Evolutionary conservation across 257 asterid species (phyloP).

Genomic region (Striga asiatica): DNA sequence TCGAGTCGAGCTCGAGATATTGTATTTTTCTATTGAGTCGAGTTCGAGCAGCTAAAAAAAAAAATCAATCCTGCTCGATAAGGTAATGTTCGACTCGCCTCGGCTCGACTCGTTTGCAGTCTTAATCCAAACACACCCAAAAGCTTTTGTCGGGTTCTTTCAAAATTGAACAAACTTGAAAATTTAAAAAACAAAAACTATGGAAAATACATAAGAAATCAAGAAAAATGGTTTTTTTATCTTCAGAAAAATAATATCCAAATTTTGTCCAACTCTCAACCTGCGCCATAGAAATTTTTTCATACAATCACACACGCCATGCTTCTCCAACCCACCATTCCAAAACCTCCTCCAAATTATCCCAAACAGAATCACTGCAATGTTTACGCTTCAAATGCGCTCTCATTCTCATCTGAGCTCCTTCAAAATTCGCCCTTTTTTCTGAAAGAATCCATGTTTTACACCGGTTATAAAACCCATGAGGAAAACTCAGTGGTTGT

Average conservation of each 20-base stretch:
- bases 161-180: neutral
- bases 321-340: slow-evolving; percentile 57
- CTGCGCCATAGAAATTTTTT: slow-evolving; percentile 26
- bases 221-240: too few species aligned
- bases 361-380: slow-evolving; percentile 16
- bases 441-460: slow-evolving; percentile 23
- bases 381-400: slow-evolving; percentile 21
- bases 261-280: too few species aligned
- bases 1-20: too few species aligned
- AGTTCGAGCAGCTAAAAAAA: too few species aligned
- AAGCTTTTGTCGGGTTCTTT: neutral
- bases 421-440: slow-evolving; percentile 24
- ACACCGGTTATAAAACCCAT: slow-evolving; percentile 16
- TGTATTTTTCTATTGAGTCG: too few species aligned
- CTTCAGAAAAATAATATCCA: too few species aligned
- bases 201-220: too few species aligned
- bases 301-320: slow-evolving; percentile 25
- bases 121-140: too few species aligned
- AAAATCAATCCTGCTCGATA: too few species aligned
- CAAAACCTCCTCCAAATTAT: slow-evolving; percentile 25
- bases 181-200: neutral
- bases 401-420: slow-evolving; percentile 41
- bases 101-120: too few species aligned
- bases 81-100: too few species aligned
- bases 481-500: slow-evolving; percentile 24